Conservation (phyloP, 75 land plant genomes). For the Gnetum montanum region DNA sequence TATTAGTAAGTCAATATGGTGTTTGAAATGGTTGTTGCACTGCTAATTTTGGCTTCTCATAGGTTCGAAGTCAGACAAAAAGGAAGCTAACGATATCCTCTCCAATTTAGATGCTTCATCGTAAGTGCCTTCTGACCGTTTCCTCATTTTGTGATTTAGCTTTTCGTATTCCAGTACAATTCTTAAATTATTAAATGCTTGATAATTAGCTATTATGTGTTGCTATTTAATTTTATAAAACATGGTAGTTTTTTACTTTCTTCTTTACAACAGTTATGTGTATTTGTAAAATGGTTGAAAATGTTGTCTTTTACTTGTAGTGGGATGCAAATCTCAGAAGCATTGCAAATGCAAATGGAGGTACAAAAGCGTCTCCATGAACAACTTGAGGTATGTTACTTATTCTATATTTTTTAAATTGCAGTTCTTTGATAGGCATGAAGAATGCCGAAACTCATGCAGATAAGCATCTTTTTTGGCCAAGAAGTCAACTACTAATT, state of each 20-base stretch:
- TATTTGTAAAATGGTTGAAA: too few relatives aligned
- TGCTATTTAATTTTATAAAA: too few relatives aligned
- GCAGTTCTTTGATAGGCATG: neutral
- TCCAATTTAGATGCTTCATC: constrained; percentile 62
- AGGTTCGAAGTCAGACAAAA: constrained; percentile 69
- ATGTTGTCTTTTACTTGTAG: constrained; percentile 13
- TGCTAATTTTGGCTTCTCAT: constrained; percentile 8
- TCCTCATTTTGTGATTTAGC: neutral
- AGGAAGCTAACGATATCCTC: constrained; percentile 40
- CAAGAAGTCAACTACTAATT: too few relatives aligned
- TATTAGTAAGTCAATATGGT: neutral
- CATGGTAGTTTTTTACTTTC: too few relatives aligned
- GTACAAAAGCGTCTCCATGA: constrained; percentile 48
- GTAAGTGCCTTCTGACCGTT: constrained; percentile 34
- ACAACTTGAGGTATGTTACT: constrained; percentile 33
- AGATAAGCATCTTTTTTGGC: too few relatives aligned
- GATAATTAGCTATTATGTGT: too few relatives aligned
- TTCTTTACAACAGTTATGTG: too few relatives aligned
- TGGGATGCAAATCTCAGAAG: constrained; percentile 42
- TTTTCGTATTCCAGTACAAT: neutral
- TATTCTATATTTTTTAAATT: neutral
- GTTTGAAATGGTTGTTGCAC: constrained; percentile 1
- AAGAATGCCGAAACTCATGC: too few relatives aligned
- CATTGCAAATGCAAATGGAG: constrained; percentile 53
- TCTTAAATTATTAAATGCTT: neutral